phyloP scores from a whole-genome alignment of 2,329 filamentous ascomycete genomes.

The Grosmannia serpens region DNA sequence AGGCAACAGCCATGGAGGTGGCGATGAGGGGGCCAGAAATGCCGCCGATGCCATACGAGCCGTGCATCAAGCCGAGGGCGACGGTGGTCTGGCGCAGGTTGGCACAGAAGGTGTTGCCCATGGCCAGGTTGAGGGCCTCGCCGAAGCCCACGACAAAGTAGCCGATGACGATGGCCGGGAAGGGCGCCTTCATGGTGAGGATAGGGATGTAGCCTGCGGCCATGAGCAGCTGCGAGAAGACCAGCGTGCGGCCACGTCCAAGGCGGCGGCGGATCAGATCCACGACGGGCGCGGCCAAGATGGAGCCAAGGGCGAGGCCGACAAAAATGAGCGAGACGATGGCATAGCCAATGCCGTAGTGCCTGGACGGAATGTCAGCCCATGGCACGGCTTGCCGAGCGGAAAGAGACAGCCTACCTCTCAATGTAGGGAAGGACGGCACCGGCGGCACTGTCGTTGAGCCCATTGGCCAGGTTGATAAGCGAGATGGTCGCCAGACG shows the following conservation, averaged over 20 bases:
- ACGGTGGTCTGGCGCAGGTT: conserved; percentile 34
- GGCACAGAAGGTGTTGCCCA: conserved; percentile 39
- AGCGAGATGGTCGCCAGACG: conserved; percentile 53
- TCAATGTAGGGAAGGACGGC: conserved; percentile 76
- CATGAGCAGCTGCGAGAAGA: conserved; percentile 45
- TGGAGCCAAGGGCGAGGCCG: conserved; percentile 65
- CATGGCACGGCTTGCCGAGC: neutral
- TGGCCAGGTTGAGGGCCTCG: conserved; percentile 42
- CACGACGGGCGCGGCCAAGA: conserved; percentile 58
- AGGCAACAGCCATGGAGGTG: conserved; percentile 55
- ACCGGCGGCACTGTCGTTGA: conserved; percentile 66
- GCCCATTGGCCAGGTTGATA: conserved; percentile 55
- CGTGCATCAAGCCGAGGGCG: conserved; percentile 53
- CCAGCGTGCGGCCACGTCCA: conserved; percentile 54
- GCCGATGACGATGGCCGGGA: conserved; percentile 51
- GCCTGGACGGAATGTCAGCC: conserved; percentile 19
- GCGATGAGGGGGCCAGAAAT: conserved; percentile 61
- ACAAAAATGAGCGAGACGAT: conserved; percentile 75
- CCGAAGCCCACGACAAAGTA: conserved; percentile 59
- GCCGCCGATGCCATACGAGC: conserved; percentile 55
- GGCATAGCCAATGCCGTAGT: conserved; percentile 67
- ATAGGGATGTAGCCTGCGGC: conserved; percentile 53
- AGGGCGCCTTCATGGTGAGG: conserved; percentile 54
- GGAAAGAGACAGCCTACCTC: conserved; percentile 22
- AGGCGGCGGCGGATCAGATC: conserved; percentile 50